Evolutionary conservation across 441 rosid genomes (phyloP).

Genomic region (Pelargonium fulgidum): DNA sequence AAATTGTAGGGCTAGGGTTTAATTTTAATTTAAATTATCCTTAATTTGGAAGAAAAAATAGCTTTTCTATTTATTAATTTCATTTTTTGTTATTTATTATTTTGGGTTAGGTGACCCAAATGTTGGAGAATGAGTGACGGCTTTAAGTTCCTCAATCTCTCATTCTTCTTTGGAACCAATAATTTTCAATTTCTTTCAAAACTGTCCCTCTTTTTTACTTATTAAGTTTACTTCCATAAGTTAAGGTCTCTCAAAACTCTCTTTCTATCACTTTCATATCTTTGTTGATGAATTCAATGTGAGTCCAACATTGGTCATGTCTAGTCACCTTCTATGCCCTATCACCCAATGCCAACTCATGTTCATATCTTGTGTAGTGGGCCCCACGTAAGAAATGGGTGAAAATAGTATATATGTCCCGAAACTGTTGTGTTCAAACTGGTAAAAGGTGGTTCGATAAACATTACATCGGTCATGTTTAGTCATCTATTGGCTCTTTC

Average conservation of each 20-base stretch:
- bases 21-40: no score
- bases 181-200: constrained; percentile 25
- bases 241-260: constrained; percentile 27
- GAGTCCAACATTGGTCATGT: constrained; percentile 1
- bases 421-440: no score
- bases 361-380: no score
- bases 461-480: no score
- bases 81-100: no score
- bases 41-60: constrained; percentile 10
- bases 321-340: neutral
- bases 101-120: neutral
- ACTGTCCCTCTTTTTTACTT: constrained; percentile 23
- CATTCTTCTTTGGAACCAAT: constrained; percentile 23
- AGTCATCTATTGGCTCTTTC: no score
- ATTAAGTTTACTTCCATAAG: constrained; percentile 34
- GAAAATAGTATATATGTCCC: no score
- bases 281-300: neutral
- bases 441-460: no score
- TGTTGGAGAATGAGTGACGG: constrained; percentile 73
- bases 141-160: constrained; percentile 31
- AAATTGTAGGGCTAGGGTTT: no score
- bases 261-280: neutral
- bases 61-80: no score
- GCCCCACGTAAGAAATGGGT: no score
- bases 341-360: no score